Base-by-base conservation (phyloP, 495 filamentous ascomycete species). In the Hypoxylon subgilvum region DNA sequence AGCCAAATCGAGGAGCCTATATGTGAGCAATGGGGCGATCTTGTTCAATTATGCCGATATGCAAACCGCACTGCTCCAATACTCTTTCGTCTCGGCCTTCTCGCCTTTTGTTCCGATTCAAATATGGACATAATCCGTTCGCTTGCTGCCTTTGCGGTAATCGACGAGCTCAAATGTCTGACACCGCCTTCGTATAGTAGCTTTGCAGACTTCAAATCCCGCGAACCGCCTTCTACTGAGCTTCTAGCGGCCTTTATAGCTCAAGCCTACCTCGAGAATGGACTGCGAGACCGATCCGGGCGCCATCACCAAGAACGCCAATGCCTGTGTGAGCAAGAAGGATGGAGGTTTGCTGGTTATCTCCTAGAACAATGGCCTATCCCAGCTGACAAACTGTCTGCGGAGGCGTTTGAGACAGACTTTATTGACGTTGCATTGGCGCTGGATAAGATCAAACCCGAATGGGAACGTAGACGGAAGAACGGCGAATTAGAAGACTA, bases 401-500 rank as follows among this genome's bases (percentile, higher is more conserved):
- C 21, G 1, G 47, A 36, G 12, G 25, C 8, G 13, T 45, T 71
- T 10, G 13, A 35, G n/a, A 3, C n/a, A 9, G 21, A 54, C 6
- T 10, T 72, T 30, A 40, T 84, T 5, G 54, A 82, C 48, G 19
- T 64, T 30, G 44, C 43, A 1, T 16, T 52, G 3, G 76, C 79
- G 0, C 16, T 82, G n/a, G 60, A 76, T 2, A 57, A 49, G 2
- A 61, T 84, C n/a, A 25, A 51, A 7, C 69, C 73, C 1, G 81
- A 84, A 50, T 86, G 82, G 83, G 31, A 61, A 23, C 73, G 79
- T 0, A 53, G 79, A 23, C 73, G 67, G 22, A 63, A 70, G n/a
- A 85, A 85, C 45, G 36, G 69, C 9, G 69, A 78, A 40, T 57
- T 86, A 1, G 71, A 68, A 1, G n/a, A 59, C 4, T 78, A 82